phyloP scores from a whole-genome alignment of 495 filamentous ascomycete genomes.

The Choiromyces venosus region DNA sequence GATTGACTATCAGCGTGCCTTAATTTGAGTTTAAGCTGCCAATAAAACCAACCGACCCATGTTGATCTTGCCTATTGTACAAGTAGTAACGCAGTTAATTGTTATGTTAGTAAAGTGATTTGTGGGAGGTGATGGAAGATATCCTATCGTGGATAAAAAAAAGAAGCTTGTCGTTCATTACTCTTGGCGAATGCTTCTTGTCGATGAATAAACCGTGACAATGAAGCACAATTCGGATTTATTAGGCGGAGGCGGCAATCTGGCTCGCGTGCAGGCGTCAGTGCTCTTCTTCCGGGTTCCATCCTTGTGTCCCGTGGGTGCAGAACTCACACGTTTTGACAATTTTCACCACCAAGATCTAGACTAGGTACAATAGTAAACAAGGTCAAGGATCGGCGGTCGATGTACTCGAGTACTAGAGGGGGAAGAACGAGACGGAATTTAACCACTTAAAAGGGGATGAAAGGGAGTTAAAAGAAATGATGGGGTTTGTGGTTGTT shows the following conservation, averaged over 20 bases:
- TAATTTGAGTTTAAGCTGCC: neutral
- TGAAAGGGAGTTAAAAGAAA: neutral
- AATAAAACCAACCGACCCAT: neutral
- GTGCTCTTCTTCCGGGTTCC: neutral
- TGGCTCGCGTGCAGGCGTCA: neutral
- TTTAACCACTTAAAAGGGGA: neutral
- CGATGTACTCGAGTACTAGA: neutral
- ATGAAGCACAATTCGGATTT: neutral
- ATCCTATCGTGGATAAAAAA: neutral
- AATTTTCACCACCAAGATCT: neutral
- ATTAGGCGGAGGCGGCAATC: neutral
- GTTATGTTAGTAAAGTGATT: neutral
- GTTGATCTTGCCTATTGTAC: neutral
- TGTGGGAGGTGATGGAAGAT: neutral
- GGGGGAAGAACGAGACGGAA: neutral
- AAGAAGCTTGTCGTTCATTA: neutral
- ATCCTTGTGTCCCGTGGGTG: neutral
- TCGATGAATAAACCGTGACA: neutral
- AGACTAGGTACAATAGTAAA: neutral
- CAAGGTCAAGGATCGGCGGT: neutral
- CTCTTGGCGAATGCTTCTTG: neutral
- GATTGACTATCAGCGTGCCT: neutral
- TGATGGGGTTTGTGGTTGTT: neutral
- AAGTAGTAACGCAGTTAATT: neutral
- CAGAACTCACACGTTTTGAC: neutral